Base-by-base conservation (phyloP, 495 filamentous ascomycete species). In the Aspergillus kassunensis region DNA sequence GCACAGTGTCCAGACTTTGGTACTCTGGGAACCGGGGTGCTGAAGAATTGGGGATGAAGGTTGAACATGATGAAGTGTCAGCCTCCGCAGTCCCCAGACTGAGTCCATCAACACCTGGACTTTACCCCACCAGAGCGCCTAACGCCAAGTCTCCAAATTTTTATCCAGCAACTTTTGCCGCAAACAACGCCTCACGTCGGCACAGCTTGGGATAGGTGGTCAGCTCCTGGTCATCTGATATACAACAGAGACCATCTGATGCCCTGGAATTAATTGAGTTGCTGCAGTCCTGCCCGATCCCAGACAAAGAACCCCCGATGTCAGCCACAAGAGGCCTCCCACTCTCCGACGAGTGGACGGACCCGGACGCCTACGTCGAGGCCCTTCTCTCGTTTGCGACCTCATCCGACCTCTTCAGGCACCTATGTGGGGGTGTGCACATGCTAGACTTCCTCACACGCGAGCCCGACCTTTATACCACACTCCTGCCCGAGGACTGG, bases 361-460 rank as follows among this genome's bases (percentile, higher is more conserved):
- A 73, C 56, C 67, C 77, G 1, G 86, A 95, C 25, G 73, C 77
- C 21, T 97, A 95, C 62, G 81, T 96, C 34, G 76, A 88, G 36
- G 85, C 83, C 20, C 80, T 97, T 9, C 76, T 97, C 16, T 54
- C 77, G 42, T 96, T 97, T 63, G 78, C 81, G 11, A 85, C 83
- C 7, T 83, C 83, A 18, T 86, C 85, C 18, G 78, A 82, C 27
- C 77, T 91, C n/a, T 90, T 97, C 60, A 87, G 87, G 58, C 87
- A 84, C 36, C 76, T 97, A 44, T 95, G 90, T 63, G 95, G 93
- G 45, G 91, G 91, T 29, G 86, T 97, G 3, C 93, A 98, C 65
- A 90, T 98, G 49, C 77, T 97, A 42, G 93, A 97, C 61, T 97
- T 98, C 70, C 86, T 96, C 69, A 96, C 90, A n/a, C 80, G 81